phyloP scores from a whole-genome alignment of 148 eudicot species.

The Rhododendron kiyosumense region DNA sequence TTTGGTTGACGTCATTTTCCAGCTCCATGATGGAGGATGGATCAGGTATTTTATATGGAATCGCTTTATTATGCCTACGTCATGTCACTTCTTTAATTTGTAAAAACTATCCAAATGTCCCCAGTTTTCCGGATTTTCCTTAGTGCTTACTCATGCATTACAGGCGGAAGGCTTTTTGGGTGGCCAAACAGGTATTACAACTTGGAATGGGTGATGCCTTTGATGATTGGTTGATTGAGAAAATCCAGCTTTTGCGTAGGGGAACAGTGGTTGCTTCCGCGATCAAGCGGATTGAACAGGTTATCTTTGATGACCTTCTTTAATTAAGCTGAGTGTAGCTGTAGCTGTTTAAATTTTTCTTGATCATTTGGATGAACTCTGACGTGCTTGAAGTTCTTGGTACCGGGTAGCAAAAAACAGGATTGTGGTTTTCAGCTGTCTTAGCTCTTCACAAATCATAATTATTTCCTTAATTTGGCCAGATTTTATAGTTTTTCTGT shows the following conservation, averaged over 20 bases:
- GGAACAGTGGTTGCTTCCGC: slow-evolving; percentile 90
- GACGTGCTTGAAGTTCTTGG: not conserved
- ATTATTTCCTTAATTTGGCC: not conserved
- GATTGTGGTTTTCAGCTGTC: not conserved
- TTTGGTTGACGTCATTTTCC: slow-evolving; percentile 93
- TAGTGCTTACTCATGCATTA: slow-evolving; percentile 12
- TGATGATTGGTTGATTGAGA: slow-evolving; percentile 97
- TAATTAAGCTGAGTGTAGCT: not conserved
- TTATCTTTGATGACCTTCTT: slow-evolving; percentile 10
- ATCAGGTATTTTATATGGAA: slow-evolving; percentile 55
- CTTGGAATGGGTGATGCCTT: slow-evolving; percentile 99
- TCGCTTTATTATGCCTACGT: not conserved
- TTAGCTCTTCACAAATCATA: not conserved
- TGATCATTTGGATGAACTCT: not conserved
- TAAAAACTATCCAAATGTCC: not conserved
- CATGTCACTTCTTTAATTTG: not conserved
- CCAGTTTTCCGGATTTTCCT: not conserved
- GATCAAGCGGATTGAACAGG: slow-evolving; percentile 86
- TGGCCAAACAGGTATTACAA: slow-evolving; percentile 90
- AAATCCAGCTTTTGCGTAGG: slow-evolving; percentile 79
- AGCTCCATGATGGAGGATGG: slow-evolving; percentile 99
- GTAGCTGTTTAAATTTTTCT: slow-evolving; percentile 6
- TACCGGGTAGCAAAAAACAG: slow-evolving; percentile 11
- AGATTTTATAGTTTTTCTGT: not conserved
- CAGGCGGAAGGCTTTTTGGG: slow-evolving; percentile 98